These are phyloP conservation scores for Collybia nuda DNA, from an alignment of 768 basidiomycete species.

Conservation along the genomic window DNA sequence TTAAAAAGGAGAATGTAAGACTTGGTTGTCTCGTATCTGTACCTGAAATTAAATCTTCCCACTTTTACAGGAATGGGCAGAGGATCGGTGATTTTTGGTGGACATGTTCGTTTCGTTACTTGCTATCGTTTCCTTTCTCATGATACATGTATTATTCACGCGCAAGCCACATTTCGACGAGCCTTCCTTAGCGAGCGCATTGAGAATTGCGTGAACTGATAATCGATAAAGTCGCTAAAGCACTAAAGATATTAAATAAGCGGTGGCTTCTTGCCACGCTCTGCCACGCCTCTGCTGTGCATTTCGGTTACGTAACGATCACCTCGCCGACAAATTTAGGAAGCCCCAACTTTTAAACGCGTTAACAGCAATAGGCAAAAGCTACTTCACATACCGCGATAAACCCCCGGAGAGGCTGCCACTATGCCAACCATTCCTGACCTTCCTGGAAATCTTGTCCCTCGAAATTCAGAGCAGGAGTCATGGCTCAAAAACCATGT, in stretches of 20 bases:
- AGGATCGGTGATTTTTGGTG: conserved; percentile 65
- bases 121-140: conserved; percentile 14
- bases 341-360: conserved; percentile 1
- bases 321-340: not conserved
- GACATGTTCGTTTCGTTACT: conserved; percentile 2
- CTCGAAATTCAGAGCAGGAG: conserved; percentile 57
- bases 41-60: conserved; percentile 15
- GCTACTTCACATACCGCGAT: too few species aligned
- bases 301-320: too few species aligned
- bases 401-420: not conserved
- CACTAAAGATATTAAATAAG: not conserved
- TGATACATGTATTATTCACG: conserved; percentile 18
- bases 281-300: not conserved
- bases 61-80: conserved; percentile 79
- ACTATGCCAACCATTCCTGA: conserved; percentile 62
- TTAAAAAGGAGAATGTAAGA: conserved; percentile 96
- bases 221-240: not conserved
- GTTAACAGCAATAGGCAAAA: too few species aligned
- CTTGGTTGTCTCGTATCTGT: conserved; percentile 1
- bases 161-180: not conserved
- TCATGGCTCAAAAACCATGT: conserved; percentile 65
- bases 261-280: not conserved
- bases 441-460: conserved; percentile 64
- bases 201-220: not conserved
- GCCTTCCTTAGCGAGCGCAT: not conserved